Conservation (phyloP, 2,329 filamentous ascomycete genomes). For the Botrytis sinoallii region DNA sequence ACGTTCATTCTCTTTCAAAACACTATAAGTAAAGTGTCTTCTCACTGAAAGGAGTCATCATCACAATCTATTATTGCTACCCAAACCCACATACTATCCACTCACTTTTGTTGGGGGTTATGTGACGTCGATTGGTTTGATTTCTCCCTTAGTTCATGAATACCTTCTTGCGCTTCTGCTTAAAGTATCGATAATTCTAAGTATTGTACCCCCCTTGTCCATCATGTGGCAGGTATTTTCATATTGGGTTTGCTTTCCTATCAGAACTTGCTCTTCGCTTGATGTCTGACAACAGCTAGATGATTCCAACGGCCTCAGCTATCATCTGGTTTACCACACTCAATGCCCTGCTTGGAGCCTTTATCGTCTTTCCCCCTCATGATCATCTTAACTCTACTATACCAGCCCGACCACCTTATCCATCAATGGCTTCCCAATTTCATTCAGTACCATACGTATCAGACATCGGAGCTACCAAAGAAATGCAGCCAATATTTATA, state of each 20-base stretch:
- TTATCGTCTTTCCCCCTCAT: constrained; percentile 12
- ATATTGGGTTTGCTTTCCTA: constrained; percentile 35
- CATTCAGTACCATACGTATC: constrained; percentile 72
- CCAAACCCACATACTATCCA: not conserved
- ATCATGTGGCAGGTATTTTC: constrained; percentile 41
- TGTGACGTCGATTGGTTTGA: not conserved
- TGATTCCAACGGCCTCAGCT: constrained; percentile 15
- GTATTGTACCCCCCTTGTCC: not conserved
- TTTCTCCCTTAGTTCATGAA: not conserved
- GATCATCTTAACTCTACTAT: not conserved
- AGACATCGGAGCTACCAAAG: constrained; percentile 54
- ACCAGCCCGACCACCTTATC: constrained; percentile 51
- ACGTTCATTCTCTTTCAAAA: not conserved
- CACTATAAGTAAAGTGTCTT: not conserved
- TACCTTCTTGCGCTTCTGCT: not conserved
- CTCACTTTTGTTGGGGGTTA: not conserved
- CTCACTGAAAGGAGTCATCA: not conserved
- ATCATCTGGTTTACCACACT: constrained; percentile 16
- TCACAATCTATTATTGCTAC: not conserved
- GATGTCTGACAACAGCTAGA: constrained; percentile 44
- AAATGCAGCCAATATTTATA: constrained; percentile 76
- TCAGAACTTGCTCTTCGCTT: constrained; percentile 46
- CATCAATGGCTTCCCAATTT: constrained; percentile 51
- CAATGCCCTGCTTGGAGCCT: constrained; percentile 1
- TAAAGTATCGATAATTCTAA: not conserved